These are phyloP conservation scores for Marasmius tenuissimus DNA, from an alignment of 1,284 basidiomycete species.

Conservation along the genomic window DNA sequence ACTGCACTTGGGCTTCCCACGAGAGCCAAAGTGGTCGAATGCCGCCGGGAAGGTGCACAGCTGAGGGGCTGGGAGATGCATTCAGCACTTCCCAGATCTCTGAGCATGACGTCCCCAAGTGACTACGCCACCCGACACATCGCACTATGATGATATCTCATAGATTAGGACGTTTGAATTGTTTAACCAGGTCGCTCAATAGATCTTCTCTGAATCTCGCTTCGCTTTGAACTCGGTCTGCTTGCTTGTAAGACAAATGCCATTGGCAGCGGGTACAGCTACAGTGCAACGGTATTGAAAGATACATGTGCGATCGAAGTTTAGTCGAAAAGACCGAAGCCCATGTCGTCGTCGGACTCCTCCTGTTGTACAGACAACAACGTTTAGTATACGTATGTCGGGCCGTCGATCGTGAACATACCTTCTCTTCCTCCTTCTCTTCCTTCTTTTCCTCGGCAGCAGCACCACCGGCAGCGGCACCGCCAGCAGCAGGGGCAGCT, in stretches of 20 bases:
- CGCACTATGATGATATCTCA: too few species aligned
- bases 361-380: constrained; percentile 46
- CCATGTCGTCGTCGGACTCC: constrained; percentile 89
- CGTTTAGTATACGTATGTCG: constrained; percentile 12
- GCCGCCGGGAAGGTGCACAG: too few species aligned
- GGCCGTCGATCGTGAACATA: constrained; percentile 27
- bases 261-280: neutral
- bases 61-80: too few species aligned
- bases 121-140: too few species aligned
- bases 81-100: too few species aligned
- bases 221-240: neutral
- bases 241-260: neutral
- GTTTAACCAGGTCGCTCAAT: too few species aligned
- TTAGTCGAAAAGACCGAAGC: constrained; percentile 96
- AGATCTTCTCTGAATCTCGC: too few species aligned
- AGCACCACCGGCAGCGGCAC: constrained; percentile 61
- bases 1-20: too few species aligned
- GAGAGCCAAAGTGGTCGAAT: too few species aligned
- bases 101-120: too few species aligned
- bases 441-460: constrained; percentile 71
- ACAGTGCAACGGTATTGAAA: neutral
- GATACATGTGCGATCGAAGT: neutral
- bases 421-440: constrained; percentile 82
- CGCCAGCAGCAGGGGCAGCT: constrained; percentile 53
- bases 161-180: too few species aligned